Evolutionary conservation across 2,329 filamentous ascomycete genomes (phyloP).

Genomic region (Sclerotinia sclerotiorum): DNA sequence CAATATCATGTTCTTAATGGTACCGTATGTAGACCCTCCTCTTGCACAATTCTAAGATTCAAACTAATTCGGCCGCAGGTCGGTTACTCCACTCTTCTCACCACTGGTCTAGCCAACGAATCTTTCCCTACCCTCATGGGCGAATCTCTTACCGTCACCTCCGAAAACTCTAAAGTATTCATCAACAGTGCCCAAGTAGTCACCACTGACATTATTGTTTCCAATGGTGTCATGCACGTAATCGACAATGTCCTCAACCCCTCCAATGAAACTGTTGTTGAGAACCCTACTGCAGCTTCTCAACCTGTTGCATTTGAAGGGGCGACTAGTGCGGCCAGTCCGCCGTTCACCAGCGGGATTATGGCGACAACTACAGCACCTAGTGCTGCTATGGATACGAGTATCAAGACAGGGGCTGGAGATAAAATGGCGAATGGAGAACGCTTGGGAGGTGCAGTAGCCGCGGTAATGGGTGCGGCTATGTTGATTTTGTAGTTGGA

Average conservation of each 20-base stretch:
- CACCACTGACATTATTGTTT: conserved; percentile 41
- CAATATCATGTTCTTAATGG: conserved; percentile 35
- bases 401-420: neutral
- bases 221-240: conserved; percentile 42
- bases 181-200: conserved; percentile 45
- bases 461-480: conserved; percentile 41
- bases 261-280: conserved; percentile 40
- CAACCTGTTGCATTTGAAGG: conserved; percentile 42
- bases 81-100: conserved; percentile 40
- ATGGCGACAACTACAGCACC: conserved; percentile 45
- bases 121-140: conserved; percentile 37
- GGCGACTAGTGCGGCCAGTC: conserved; percentile 30
- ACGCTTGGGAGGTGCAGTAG: conserved; percentile 26
- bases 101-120: conserved; percentile 34
- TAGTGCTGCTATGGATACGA: conserved; percentile 31
- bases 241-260: conserved; percentile 50
- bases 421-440: neutral
- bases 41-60: neutral
- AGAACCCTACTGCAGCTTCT: conserved; percentile 43
- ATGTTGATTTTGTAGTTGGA: neutral
- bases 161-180: conserved; percentile 41
- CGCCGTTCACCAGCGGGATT: conserved; percentile 46
- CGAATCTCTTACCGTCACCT: conserved; percentile 40
- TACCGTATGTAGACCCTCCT: neutral
- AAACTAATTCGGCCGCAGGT: conserved; percentile 37